phyloP scores from a whole-genome alignment of 495 filamentous ascomycete species.

The Aspergillus nanangensis region DNA sequence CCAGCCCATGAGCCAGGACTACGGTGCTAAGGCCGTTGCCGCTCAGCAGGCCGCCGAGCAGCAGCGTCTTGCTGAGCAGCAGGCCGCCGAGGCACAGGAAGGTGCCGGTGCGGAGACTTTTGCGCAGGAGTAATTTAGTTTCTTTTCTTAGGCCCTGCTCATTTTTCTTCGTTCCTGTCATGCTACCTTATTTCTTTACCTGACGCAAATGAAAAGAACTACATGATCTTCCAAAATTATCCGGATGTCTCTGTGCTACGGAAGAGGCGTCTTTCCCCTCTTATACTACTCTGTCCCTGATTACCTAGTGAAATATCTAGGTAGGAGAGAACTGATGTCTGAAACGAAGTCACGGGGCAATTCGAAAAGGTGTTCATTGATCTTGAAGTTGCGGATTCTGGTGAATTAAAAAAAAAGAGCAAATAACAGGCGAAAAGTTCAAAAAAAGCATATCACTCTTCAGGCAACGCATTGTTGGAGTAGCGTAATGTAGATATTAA shows the following conservation, averaged over 20 bases:
- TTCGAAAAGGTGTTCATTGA: background rate
- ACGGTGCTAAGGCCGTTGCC: slow-evolving; percentile 91
- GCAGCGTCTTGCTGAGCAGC: slow-evolving; percentile 60
- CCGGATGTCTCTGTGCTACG: background rate
- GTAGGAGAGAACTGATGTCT: slow-evolving; percentile 9
- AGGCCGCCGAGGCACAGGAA: slow-evolving; percentile 45
- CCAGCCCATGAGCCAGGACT: slow-evolving; percentile 94
- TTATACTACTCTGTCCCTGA: slow-evolving; percentile 5
- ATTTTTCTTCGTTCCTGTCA: slow-evolving; percentile 31
- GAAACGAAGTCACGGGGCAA: slow-evolving; percentile 9
- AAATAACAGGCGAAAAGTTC: background rate
- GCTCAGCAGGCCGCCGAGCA: slow-evolving; percentile 80
- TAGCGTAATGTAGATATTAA: too few species aligned
- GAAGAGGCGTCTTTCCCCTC: slow-evolving; percentile 1
- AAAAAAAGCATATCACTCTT: background rate
- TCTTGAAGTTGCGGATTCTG: background rate
- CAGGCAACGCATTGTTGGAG: background rate
- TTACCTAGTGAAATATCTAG: slow-evolving; percentile 9
- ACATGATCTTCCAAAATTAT: slow-evolving; percentile 34
- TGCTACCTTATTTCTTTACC: slow-evolving; percentile 37
- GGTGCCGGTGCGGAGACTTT: slow-evolving; percentile 38
- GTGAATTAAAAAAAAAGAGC: background rate
- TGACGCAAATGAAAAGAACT: slow-evolving; percentile 37
- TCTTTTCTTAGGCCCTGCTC: slow-evolving; percentile 22
- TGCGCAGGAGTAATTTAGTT: slow-evolving; percentile 43